These are phyloP conservation scores for Magnolia kwangsiensis DNA, from an alignment of 164 flowering plant species.

Conservation along the genomic window DNA sequence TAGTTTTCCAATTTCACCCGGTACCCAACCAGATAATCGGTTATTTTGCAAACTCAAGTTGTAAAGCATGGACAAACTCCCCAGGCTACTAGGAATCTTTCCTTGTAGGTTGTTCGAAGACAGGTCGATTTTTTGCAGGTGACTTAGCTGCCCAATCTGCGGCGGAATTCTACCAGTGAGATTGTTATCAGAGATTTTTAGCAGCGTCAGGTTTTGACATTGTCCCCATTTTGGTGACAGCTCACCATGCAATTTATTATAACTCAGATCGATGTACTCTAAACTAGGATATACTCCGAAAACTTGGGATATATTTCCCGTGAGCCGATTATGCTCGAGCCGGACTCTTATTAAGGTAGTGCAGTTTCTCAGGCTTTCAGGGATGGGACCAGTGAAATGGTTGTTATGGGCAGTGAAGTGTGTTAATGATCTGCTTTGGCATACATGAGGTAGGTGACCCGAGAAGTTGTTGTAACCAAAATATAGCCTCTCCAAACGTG, in stretches of 20 bases:
- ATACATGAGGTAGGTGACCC: slow-evolving; percentile 8
- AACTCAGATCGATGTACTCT: too few relatives aligned
- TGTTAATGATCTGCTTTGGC: slow-evolving; percentile 11
- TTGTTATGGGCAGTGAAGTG: slow-evolving; percentile 14
- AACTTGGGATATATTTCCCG: background rate
- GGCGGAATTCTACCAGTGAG: slow-evolving; percentile 2
- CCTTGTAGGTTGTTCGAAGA: slow-evolving; percentile 5
- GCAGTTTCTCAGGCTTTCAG: background rate
- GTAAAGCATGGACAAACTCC: background rate
- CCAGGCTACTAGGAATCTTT: background rate
- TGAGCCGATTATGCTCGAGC: background rate
- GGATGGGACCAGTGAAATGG: slow-evolving; percentile 20
- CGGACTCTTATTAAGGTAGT: background rate
- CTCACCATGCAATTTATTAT: too few relatives aligned
- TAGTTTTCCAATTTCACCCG: background rate
- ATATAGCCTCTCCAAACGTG: background rate
- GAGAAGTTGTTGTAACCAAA: background rate
- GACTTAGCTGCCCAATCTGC: background rate
- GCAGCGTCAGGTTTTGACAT: too few relatives aligned
- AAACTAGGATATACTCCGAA: background rate
- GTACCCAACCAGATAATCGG: background rate
- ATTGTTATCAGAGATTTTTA: slow-evolving; percentile 1
- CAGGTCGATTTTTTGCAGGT: background rate
- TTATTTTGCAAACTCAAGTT: background rate
- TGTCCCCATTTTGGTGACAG: background rate